Conservation (phyloP, 2,329 filamentous ascomycete species). For the Talaromyces albobiverticillius region DNA sequence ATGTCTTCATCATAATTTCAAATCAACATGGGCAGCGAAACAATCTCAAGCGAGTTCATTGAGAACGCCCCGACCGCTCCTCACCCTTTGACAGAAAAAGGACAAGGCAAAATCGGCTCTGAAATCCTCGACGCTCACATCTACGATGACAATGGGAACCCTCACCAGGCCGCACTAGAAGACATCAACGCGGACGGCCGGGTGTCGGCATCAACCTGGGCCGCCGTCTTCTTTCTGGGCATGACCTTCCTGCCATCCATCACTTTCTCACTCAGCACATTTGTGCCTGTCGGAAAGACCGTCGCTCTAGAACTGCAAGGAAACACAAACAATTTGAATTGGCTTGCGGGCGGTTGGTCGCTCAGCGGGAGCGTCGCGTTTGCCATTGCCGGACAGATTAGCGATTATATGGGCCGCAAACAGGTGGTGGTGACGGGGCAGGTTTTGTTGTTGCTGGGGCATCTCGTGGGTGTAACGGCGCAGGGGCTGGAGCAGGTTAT, state of each 20-base stretch:
- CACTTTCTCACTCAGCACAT: not conserved
- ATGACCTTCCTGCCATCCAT: not conserved
- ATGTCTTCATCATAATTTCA: too few species aligned
- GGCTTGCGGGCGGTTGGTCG: not conserved
- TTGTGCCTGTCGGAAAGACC: not conserved
- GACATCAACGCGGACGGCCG: not conserved
- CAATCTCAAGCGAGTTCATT: too few species aligned
- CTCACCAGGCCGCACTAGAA: slow-evolving; percentile 5
- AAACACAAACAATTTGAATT: not conserved
- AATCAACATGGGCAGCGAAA: too few species aligned
- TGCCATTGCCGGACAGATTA: slow-evolving; percentile 6
- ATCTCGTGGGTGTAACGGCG: not conserved
- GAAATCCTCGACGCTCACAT: slow-evolving; percentile 7
- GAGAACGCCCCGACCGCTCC: too few species aligned
- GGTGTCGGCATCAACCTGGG: not conserved
- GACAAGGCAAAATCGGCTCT: slow-evolving; percentile 2
- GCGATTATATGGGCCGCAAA: slow-evolving; percentile 1
- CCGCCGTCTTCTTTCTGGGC: not conserved
- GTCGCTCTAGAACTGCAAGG: not conserved
- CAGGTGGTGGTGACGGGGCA: not conserved
- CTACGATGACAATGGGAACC: slow-evolving; percentile 8
- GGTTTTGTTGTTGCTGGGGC: not conserved
- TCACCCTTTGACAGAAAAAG: too few species aligned
- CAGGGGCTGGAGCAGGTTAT: not conserved
- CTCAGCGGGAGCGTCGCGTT: slow-evolving; percentile 4